Percentiles rank a stretch among this genome's conserved stretches.
These are phyloP conservation scores for Recurvomyces mirabilis DNA, from an alignment of 495 filamentous ascomycete genomes.

Conservation along the genomic window DNA sequence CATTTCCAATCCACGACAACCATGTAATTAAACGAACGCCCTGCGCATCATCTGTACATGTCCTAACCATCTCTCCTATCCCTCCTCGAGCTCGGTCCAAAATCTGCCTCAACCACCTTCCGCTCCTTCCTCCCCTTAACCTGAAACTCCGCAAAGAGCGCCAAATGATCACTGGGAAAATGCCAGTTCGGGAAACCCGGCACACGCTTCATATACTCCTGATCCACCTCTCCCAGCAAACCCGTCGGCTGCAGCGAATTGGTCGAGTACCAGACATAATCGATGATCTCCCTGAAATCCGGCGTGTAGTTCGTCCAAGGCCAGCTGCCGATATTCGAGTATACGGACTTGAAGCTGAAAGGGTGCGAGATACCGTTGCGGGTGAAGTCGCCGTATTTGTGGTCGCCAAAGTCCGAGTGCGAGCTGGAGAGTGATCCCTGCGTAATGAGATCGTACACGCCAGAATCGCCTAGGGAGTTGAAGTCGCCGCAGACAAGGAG, in stretches of 20 bases:
- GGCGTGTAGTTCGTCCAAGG: constrained; percentile 95
- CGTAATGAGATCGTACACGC: constrained; percentile 78
- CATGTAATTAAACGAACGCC: too few relatives aligned
- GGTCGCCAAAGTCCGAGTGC: constrained; percentile 63
- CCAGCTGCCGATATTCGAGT: constrained; percentile 66
- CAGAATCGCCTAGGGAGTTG: constrained; percentile 75
- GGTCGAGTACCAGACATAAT: constrained; percentile 95
- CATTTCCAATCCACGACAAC: too few relatives aligned
- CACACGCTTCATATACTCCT: constrained; percentile 75
- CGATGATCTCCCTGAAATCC: constrained; percentile 76
- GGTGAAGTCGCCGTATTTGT: constrained; percentile 82
- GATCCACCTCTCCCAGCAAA: constrained; percentile 82
- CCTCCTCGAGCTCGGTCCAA: constrained; percentile 33
- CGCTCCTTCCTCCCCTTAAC: constrained; percentile 76
- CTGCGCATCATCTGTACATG: too few relatives aligned
- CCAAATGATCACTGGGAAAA: constrained; percentile 93
- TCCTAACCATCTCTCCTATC: constrained; percentile 1
- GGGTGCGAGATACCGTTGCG: constrained; percentile 84
- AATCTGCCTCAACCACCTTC: constrained; percentile 56
- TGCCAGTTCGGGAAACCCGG: constrained; percentile 96
- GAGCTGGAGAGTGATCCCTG: constrained; percentile 58
- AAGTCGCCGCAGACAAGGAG: constrained; percentile 89
- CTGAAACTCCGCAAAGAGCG: constrained; percentile 81
- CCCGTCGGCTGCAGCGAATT: constrained; percentile 80
- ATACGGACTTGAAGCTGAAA: constrained; percentile 84